Conservation (phyloP, 352 stramenopile species). For the Pythium pyrilobum region DNA sequence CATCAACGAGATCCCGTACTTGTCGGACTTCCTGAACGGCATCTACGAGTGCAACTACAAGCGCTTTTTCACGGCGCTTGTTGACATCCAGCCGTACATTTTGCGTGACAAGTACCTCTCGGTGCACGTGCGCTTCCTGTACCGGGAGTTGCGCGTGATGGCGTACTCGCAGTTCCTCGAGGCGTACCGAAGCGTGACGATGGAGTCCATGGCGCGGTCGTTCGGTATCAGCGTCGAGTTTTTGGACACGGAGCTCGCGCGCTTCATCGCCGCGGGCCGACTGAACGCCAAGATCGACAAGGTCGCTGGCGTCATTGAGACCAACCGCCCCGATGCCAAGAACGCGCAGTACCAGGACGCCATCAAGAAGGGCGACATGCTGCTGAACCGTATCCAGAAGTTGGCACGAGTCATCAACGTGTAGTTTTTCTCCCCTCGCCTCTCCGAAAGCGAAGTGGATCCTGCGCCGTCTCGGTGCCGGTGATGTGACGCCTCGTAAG, state of each 20-base stretch:
- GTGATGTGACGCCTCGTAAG: background rate
- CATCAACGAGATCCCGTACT: conserved; percentile 75
- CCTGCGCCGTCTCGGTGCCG: too few species aligned
- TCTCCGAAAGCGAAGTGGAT: background rate
- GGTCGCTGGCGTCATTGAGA: conserved; percentile 97
- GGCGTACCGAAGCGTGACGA: conserved; percentile 95
- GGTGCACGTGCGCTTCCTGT: conserved; percentile 89
- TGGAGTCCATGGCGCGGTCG: conserved; percentile 94
- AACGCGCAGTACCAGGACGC: conserved; percentile 98
- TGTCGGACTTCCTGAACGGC: conserved; percentile 89
- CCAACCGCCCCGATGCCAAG: conserved; percentile 97
- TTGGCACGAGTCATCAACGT: conserved; percentile 96
- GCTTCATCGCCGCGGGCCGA: conserved; percentile 96
- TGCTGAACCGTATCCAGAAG: conserved; percentile 99
- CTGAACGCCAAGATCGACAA: conserved; percentile 99
- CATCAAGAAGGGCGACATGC: conserved; percentile 98
- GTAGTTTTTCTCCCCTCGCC: too few species aligned
- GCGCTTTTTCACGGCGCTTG: conserved; percentile 93
- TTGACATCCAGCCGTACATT: conserved; percentile 78
- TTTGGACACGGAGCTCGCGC: conserved; percentile 95
- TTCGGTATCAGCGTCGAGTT: conserved; percentile 95
- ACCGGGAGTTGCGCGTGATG: conserved; percentile 96
- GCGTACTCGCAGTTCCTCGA: conserved; percentile 98
- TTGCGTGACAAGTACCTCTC: conserved; percentile 93
- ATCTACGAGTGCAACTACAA: conserved; percentile 99